Conservation (phyloP, 306 rosid species). For the Albizia julibrissin region DNA sequence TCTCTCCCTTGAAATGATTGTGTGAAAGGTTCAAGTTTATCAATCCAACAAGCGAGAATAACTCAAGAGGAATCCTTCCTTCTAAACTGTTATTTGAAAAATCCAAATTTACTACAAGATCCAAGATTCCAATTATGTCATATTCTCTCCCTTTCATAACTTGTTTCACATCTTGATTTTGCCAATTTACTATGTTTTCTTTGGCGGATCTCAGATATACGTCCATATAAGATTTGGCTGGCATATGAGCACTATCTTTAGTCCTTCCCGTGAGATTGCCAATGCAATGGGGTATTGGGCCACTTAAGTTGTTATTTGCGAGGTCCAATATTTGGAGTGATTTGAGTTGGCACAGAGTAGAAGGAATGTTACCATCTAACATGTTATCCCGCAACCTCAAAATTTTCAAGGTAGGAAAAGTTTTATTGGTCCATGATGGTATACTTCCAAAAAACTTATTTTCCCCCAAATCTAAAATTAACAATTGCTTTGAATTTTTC, state of each 20-base stretch:
- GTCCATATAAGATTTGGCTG: too few species aligned
- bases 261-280: not conserved
- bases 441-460: not conserved
- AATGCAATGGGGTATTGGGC: not conserved
- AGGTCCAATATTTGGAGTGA: not conserved
- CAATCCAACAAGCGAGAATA: not conserved
- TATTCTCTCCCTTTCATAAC: not conserved
- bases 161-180: not conserved
- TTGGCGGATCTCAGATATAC: too few species aligned
- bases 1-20: not conserved
- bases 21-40: not conserved
- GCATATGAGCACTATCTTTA: not conserved
- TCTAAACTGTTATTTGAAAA: not conserved
- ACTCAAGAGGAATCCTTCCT: not conserved
- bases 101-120: not conserved
- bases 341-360: not conserved
- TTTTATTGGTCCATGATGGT: not conserved
- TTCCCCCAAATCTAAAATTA: not conserved
- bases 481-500: not conserved
- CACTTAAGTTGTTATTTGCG: not conserved
- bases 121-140: not conserved
- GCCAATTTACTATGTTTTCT: rapidly evolving
- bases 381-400: not conserved
- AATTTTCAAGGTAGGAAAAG: not conserved
- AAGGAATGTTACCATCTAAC: too few species aligned